Percentiles rank a stretch among this genome's conserved stretches.
These are phyloP conservation scores for Stephania japonica DNA, from an alignment of 164 flowering plant species.

Conservation along the genomic window DNA sequence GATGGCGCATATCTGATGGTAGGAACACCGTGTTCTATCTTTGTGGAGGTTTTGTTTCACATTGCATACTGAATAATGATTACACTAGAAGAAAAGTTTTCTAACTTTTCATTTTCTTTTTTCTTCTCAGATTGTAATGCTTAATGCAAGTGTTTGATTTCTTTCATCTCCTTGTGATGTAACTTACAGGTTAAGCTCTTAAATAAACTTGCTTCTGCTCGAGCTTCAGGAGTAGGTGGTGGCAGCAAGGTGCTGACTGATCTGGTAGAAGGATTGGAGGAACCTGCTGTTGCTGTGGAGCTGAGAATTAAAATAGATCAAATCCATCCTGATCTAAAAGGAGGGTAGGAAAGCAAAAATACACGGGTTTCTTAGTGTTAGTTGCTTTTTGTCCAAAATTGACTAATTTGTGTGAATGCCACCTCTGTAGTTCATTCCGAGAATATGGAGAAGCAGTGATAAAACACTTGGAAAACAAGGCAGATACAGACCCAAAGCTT, in stretches of 20 bases:
- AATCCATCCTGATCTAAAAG: conserved; percentile 71
- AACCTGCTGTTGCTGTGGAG: conserved; percentile 78
- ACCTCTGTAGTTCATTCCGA: conserved; percentile 61
- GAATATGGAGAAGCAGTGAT: conserved; percentile 93
- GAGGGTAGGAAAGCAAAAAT: conserved; percentile 53
- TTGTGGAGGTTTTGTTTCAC: neutral
- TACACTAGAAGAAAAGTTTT: neutral
- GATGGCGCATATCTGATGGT: conserved; percentile 99
- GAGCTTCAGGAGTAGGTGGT: conserved; percentile 54
- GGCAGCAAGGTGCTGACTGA: conserved; percentile 93
- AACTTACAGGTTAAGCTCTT: conserved; percentile 75
- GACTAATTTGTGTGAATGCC: neutral
- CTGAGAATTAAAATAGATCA: conserved; percentile 80
- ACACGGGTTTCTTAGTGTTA: neutral
- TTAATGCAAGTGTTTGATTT: neutral
- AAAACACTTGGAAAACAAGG: conserved; percentile 58
- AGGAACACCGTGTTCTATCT: conserved; percentile 15
- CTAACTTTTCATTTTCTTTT: neutral
- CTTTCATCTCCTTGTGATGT: neutral
- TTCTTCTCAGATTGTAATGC: neutral
- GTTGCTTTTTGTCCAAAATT: neutral
- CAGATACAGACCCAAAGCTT: conserved; percentile 55
- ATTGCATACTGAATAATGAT: neutral
- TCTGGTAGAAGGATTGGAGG: conserved; percentile 79
- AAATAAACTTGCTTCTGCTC: conserved; percentile 93